Conservation (phyloP, 345 rosid species). For the Arabidopsis suecica region DNA sequence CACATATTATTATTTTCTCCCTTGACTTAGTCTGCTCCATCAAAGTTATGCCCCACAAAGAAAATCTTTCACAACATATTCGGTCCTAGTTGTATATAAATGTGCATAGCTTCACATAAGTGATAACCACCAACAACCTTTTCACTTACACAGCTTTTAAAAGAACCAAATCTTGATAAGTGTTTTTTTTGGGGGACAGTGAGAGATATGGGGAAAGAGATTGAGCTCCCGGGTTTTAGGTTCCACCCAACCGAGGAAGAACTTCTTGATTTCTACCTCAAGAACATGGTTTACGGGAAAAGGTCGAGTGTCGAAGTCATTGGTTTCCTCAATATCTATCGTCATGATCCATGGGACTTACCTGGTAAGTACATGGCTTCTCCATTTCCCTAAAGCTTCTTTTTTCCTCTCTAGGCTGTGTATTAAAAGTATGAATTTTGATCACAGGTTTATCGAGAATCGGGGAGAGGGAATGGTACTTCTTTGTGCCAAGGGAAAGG, state of each 20-base stretch:
- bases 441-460: conserved; percentile 66
- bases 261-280: conserved; percentile 84
- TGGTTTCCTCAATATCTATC: conserved; percentile 73
- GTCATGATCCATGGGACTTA: conserved; percentile 77
- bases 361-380: conserved; percentile 57
- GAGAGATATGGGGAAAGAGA: conserved; percentile 47
- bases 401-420: neutral
- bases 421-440: neutral
- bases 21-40: conserved; percentile 42
- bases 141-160: conserved; percentile 32
- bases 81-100: conserved; percentile 36
- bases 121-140: conserved; percentile 35
- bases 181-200: conserved; percentile 1
- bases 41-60: neutral
- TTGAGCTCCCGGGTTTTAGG: conserved; percentile 84
- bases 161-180: conserved; percentile 31
- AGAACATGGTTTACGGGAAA: conserved; percentile 66
- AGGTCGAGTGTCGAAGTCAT: conserved; percentile 57
- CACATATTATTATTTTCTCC: conserved; percentile 7
- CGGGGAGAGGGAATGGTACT: conserved; percentile 97
- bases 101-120: conserved; percentile 26
- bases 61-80: conserved; percentile 18
- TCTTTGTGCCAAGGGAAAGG: conserved; percentile 90
- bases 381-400: conserved; percentile 1
- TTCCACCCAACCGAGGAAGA: conserved; percentile 98